Percentiles rank a stretch among this genome's conserved stretches.
Evolutionary conservation across 495 filamentous ascomycete species (phyloP).

Genomic region (Chaetomium cochliodes): DNA sequence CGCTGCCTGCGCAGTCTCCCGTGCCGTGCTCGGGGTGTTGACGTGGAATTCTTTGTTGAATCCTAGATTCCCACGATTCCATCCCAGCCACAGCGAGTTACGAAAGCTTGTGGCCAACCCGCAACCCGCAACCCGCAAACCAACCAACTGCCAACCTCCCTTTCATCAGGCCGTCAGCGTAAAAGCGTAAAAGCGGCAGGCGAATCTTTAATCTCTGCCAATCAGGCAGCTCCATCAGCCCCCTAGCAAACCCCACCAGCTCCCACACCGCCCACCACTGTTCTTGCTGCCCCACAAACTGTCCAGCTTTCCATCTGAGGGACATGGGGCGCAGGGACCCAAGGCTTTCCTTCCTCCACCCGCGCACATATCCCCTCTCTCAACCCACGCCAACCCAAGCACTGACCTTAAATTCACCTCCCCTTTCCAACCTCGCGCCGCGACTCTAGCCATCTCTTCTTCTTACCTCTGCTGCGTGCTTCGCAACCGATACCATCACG

Average conservation of each 20-base stretch:
- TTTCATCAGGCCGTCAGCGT: conserved; percentile 16
- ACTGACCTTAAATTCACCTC: conserved; percentile 55
- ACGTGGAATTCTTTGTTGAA: neutral
- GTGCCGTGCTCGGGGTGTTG: neutral
- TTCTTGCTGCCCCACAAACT: conserved; percentile 24
- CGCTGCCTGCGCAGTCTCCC: neutral
- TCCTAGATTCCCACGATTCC: too few relatives aligned
- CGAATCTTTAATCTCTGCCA: conserved; percentile 35
- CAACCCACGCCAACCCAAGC: conserved; percentile 38
- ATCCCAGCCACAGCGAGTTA: conserved; percentile 35
- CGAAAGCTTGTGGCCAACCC: conserved; percentile 30
- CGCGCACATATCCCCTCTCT: conserved; percentile 32
- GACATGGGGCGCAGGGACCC: conserved; percentile 35
- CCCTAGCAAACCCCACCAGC: conserved; percentile 25
- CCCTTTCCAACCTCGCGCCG: conserved; percentile 47
- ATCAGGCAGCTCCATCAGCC: conserved; percentile 42
- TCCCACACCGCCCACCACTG: conserved; percentile 23
- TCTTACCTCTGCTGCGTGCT: conserved; percentile 42
- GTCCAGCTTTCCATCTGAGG: conserved; percentile 23
- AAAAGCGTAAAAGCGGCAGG: conserved; percentile 42
- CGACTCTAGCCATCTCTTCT: conserved; percentile 37
- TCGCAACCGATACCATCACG: conserved; percentile 37
- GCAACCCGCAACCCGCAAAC: too few relatives aligned
- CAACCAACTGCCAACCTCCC: conserved; percentile 7
- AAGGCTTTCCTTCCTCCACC: conserved; percentile 35